Evolutionary conservation across 2,329 filamentous ascomycete genomes (phyloP).

Genomic region (Endothia cerciana): DNA sequence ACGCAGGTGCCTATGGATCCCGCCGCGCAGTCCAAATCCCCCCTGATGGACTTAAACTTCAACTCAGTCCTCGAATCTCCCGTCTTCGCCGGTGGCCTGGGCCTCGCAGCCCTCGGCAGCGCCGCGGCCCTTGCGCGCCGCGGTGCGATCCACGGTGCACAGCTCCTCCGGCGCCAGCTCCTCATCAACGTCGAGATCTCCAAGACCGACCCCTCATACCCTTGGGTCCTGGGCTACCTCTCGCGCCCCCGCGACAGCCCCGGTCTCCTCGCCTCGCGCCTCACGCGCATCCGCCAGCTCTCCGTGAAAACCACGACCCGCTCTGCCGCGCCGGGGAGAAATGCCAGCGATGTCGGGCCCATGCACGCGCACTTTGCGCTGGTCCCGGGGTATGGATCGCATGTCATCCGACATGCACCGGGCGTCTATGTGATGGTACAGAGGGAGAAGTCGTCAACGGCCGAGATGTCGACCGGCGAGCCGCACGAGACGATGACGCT

Average conservation of each 20-base stretch:
- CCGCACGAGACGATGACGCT: slow-evolving; percentile 94
- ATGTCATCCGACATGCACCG: slow-evolving; percentile 79
- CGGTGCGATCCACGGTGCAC: slow-evolving; percentile 72
- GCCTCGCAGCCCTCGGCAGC: slow-evolving; percentile 86
- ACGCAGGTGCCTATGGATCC: slow-evolving; percentile 31
- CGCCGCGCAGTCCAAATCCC: slow-evolving; percentile 25
- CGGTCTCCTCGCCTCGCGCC: slow-evolving; percentile 61
- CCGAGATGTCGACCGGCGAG: slow-evolving; percentile 79
- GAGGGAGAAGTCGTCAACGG: slow-evolving; percentile 82
- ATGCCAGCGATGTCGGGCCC: slow-evolving; percentile 68
- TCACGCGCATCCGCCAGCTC: slow-evolving; percentile 64
- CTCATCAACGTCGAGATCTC: slow-evolving; percentile 96
- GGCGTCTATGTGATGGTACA: slow-evolving; percentile 87
- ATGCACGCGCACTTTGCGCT: slow-evolving; percentile 82
- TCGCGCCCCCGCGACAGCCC: slow-evolving; percentile 73
- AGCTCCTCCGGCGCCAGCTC: slow-evolving; percentile 78
- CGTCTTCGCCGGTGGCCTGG: slow-evolving; percentile 75
- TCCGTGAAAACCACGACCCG: slow-evolving; percentile 57
- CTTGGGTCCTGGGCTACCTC: slow-evolving; percentile 94
- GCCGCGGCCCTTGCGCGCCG: slow-evolving; percentile 80
- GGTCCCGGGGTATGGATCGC: slow-evolving; percentile 87
- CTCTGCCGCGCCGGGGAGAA: slow-evolving; percentile 60
- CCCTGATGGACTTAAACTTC: slow-evolving; percentile 47
- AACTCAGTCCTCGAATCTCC: slow-evolving; percentile 67
- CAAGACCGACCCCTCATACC: slow-evolving; percentile 89